Base-by-base conservation (phyloP, 2,329 filamentous ascomycete species). In the Teratosphaeria destructans region DNA sequence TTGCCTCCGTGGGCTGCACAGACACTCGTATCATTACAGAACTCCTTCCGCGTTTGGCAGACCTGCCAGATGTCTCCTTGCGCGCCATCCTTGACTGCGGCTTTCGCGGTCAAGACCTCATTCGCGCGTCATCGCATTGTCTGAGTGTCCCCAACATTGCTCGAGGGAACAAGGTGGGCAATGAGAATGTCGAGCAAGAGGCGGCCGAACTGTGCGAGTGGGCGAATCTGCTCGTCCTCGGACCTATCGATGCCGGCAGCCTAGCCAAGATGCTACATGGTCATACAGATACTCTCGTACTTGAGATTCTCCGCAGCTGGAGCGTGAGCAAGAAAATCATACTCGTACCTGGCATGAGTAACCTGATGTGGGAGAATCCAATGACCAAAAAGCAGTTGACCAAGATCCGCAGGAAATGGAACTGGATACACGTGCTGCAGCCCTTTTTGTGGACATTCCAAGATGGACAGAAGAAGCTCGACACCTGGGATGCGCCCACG, bases 191-290 rank as follows among this genome's bases (percentile, higher is more conserved):
- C 26, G 71, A 75, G 62, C 64, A 71, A 62, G 72, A 75, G 65
- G 70, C 81, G 79, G 63, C 84, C 79, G 86, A 90, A 64, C 75
- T 95, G 61, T 89, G 90, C 64, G 83, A 89, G 62, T 96, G 92
- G 92, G 90, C 92, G 5, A 89, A 96, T 73, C 76, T 96, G 65
- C 80, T 96, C 60, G 85, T 96, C 35, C 82, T 95, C 59, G 88
- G 88, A 6, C 90, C 92, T 3, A 86, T 95, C 55, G 88, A 94
- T 72, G 89, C 90, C 7, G 88, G 94, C 70, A 87, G 86, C 59
- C 80, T 96, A 59, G 89, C 89, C 34, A 90, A 90, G 71, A 95
- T 96, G 90, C 79, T 96, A 69, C 84, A 87, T 58, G 92, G 92
- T 57, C 82, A 93, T 60, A 86, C 89, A 2, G 90, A 90, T 68